These are phyloP conservation scores for Ophiosphaerella narmari DNA, from an alignment of 2,329 filamentous ascomycete genomes.

Conservation along the genomic window DNA sequence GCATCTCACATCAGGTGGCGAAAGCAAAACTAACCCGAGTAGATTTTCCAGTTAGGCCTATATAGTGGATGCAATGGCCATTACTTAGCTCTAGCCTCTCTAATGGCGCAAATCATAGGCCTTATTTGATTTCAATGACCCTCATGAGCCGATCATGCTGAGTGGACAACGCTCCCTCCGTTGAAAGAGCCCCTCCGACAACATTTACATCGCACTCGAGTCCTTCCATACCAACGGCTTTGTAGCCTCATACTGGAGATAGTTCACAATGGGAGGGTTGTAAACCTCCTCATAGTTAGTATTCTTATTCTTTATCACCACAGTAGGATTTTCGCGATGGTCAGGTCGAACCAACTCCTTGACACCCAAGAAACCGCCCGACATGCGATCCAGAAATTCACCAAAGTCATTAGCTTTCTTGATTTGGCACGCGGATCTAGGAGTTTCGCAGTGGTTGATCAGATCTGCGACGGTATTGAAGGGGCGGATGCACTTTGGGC, in stretches of 20 bases:
- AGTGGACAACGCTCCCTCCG: no score
- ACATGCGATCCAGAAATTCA: constrained; percentile 46
- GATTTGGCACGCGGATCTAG: constrained; percentile 38
- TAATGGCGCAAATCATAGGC: no score
- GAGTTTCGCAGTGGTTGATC: constrained; percentile 48
- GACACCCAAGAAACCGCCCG: constrained; percentile 49
- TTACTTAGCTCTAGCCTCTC: no score
- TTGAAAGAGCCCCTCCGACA: neutral
- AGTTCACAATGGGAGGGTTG: constrained; percentile 29
- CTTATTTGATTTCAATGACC: no score
- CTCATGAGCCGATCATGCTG: no score
- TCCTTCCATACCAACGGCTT: constrained; percentile 41
- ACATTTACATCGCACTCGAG: constrained; percentile 4
- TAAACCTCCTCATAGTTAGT: constrained; percentile 30
- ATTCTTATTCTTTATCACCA: constrained; percentile 22
- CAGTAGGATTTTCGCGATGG: constrained; percentile 27
- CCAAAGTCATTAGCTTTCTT: constrained; percentile 42
- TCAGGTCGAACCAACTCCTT: constrained; percentile 38
- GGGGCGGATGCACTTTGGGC: constrained; percentile 48
- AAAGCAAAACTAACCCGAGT: no score
- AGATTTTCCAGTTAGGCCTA: no score
- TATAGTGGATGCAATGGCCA: no score
- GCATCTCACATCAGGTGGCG: no score
- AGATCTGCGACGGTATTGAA: constrained; percentile 47
- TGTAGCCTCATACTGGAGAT: constrained; percentile 38